Conservation (phyloP, 495 filamentous ascomycete genomes). For the Lindgomyces ingoldianus region DNA sequence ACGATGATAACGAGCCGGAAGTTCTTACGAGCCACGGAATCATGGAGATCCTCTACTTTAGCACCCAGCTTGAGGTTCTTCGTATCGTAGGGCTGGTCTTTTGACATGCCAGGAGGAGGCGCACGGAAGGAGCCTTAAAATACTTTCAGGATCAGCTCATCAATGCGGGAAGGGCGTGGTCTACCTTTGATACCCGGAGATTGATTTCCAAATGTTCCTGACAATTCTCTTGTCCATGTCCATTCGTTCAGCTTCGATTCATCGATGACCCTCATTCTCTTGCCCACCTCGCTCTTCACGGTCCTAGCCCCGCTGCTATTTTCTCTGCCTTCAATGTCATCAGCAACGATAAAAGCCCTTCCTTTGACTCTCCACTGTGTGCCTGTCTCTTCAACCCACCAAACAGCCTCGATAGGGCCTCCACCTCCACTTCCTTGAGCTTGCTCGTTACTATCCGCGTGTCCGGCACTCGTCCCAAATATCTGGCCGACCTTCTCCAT, state of each 20-base stretch:
- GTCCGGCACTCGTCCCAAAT: conserved; percentile 49
- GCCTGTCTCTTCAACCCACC: conserved; percentile 70
- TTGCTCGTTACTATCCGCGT: conserved; percentile 39
- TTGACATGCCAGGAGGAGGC: conserved; percentile 70
- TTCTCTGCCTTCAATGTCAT: conserved; percentile 55
- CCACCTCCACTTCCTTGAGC: conserved; percentile 61
- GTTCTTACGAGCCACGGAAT: conserved; percentile 69
- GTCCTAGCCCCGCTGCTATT: conserved; percentile 51
- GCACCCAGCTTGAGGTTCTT: conserved; percentile 61
- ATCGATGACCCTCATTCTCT: conserved; percentile 47
- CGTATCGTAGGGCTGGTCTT: conserved; percentile 52
- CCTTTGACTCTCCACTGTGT: conserved; percentile 87
- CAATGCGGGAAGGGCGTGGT: not conserved
- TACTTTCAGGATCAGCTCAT: not conserved
- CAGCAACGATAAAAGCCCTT: conserved; percentile 57
- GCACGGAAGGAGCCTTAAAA: conserved; percentile 65
- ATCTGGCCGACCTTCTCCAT: conserved; percentile 81
- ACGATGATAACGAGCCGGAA: conserved; percentile 83
- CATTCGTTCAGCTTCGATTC: conserved; percentile 39
- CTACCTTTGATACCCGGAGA: conserved; percentile 60
- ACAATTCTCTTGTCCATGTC: conserved; percentile 64
- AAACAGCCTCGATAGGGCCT: conserved; percentile 74
- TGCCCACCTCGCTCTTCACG: conserved; percentile 52
- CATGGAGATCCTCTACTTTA: conserved; percentile 67
- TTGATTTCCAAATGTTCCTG: conserved; percentile 84